These are phyloP conservation scores for Leccinum imitatum DNA, from an alignment of 768 basidiomycete genomes.

Conservation along the genomic window DNA sequence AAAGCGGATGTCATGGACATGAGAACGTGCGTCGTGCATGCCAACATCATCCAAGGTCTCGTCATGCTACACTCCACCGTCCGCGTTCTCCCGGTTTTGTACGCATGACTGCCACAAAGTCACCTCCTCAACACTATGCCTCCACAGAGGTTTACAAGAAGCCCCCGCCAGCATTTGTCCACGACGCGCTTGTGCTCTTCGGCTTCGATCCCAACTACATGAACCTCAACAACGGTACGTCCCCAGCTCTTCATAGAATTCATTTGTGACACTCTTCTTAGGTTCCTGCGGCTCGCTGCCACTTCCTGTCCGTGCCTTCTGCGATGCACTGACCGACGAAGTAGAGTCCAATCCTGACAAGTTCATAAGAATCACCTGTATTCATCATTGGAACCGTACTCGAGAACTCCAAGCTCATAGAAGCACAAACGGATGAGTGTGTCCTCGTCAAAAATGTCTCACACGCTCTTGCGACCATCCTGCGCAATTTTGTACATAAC, in stretches of 20 bases:
- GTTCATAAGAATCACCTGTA: slow-evolving; percentile 44
- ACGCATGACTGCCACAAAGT: slow-evolving; percentile 9
- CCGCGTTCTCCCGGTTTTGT: too few species aligned
- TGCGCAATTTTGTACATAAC: slow-evolving; percentile 10
- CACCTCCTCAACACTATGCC: background rate
- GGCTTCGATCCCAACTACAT: too few species aligned
- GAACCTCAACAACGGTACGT: too few species aligned
- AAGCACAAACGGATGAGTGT: slow-evolving; percentile 56
- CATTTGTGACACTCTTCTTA: too few species aligned
- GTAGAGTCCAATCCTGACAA: slow-evolving; percentile 57
- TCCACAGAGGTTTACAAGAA: slow-evolving; percentile 21
- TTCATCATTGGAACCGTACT: slow-evolving; percentile 36
- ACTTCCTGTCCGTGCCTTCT: too few species aligned
- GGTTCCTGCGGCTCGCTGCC: too few species aligned
- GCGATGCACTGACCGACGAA: slow-evolving; percentile 1
- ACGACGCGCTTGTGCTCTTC: too few species aligned
- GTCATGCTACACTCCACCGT: too few species aligned
- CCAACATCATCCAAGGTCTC: too few species aligned
- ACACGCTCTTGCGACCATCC: slow-evolving; percentile 49
- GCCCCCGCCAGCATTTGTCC: slow-evolving; percentile 47
- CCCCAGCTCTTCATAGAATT: too few species aligned
- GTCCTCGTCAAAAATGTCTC: slow-evolving; percentile 42
- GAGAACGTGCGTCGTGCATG: too few species aligned
- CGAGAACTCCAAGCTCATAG: slow-evolving; percentile 48
- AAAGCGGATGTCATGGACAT: too few species aligned